Conservation (phyloP, 352 stramenopile species). For the Globisporangium uncinulatum region DNA sequence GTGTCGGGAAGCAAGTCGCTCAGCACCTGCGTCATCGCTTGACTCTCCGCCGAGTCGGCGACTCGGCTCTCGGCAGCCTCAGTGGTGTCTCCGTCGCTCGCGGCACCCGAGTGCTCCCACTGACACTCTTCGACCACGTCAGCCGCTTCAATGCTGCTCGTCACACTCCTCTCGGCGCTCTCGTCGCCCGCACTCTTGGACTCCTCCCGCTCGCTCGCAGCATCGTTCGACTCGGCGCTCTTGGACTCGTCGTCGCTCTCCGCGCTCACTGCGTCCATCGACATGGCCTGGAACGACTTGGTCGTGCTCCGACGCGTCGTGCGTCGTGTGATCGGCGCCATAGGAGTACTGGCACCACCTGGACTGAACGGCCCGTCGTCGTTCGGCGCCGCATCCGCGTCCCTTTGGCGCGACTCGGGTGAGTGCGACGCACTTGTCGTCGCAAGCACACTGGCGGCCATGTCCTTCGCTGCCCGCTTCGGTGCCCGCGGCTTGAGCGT, state of each 20-base stretch:
- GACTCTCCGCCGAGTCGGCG: background rate
- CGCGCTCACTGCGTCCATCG: constrained; percentile 9
- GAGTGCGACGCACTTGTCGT: too few species aligned
- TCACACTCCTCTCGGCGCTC: background rate
- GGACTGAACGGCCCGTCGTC: constrained; percentile 5
- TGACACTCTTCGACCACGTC: background rate
- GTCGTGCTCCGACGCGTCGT: constrained; percentile 25
- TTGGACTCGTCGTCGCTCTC: constrained; percentile 28
- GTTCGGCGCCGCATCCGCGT: constrained; percentile 1
- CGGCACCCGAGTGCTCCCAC: background rate
- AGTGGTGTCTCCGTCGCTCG: too few species aligned
- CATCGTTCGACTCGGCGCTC: background rate
- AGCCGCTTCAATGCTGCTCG: background rate
- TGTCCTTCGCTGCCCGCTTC: constrained; percentile 16
- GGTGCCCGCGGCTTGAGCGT: constrained; percentile 24
- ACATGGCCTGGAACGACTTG: constrained; percentile 19
- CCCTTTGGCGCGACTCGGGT: too few species aligned
- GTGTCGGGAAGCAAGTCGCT: constrained; percentile 7
- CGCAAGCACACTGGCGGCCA: constrained; percentile 10
- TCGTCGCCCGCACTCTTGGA: background rate
- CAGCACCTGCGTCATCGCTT: constrained; percentile 3
- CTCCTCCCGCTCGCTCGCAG: background rate
- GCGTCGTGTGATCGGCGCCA: constrained; percentile 17
- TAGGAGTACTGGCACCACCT: background rate
- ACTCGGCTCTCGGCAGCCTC: background rate